A percentile compares a stretch with the other conserved stretches of the same genome.
Conservation (phyloP, 108 stramenopile genomes). For the Hondaea fermentalgiana region DNA sequence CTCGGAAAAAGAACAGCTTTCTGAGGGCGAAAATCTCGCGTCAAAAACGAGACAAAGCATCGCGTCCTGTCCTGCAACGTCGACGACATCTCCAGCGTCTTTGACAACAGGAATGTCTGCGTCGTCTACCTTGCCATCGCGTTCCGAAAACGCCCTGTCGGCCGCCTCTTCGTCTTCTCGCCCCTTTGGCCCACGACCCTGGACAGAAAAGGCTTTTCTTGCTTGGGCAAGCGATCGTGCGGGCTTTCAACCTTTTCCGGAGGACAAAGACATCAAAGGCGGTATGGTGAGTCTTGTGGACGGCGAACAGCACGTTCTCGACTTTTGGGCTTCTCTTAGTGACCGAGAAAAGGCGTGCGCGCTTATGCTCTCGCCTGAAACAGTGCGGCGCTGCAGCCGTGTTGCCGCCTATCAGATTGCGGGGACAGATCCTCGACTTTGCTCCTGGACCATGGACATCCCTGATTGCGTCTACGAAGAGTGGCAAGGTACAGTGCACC, state of each 20-base stretch:
- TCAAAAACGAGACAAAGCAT: no score
- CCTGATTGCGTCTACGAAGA: not conserved
- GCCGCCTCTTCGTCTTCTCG: no score
- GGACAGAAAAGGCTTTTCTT: not conserved
- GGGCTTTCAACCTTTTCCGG: not conserved
- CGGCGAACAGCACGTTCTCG: not conserved
- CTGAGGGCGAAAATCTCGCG: no score
- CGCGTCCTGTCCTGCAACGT: no score
- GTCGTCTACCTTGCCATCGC: no score
- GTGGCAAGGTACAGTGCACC: not conserved
- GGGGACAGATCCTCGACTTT: not conserved
- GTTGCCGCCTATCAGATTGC: not conserved
- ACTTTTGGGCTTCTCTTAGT: not conserved
- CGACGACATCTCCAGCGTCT: no score
- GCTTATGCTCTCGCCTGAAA: not conserved
- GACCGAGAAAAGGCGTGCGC: not conserved
- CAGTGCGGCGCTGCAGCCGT: not conserved
- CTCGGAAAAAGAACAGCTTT: no score
- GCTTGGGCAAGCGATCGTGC: not conserved
- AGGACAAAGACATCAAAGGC: not conserved
- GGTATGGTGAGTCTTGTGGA: not conserved
- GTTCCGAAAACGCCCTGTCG: no score
- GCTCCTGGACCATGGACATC: not conserved
- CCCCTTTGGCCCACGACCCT: not conserved
- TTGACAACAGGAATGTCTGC: no score